Evolutionary conservation across 768 basidiomycete species (phyloP).

Genomic region (Xerocomellus amylosporus): DNA sequence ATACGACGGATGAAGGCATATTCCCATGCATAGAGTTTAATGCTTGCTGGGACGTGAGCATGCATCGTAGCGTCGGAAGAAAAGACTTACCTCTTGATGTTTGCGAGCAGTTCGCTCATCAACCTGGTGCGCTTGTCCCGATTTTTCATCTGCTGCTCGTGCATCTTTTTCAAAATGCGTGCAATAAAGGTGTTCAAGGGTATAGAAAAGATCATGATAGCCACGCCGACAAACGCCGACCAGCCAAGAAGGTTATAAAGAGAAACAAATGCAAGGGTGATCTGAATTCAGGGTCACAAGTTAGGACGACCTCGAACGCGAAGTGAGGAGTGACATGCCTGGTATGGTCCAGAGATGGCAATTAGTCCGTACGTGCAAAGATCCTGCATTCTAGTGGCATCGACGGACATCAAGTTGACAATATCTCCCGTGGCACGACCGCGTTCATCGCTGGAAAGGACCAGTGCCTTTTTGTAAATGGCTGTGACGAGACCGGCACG

Average conservation of each 20-base stretch:
- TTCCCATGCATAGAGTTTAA: conserved; percentile 95
- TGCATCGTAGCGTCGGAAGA: background rate
- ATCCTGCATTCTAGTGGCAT: conserved; percentile 75
- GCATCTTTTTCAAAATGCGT: conserved; percentile 65
- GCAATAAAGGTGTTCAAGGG: conserved; percentile 77
- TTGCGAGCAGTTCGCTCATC: conserved; percentile 92
- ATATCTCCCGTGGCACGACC: conserved; percentile 85
- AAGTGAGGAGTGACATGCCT: conserved; percentile 42
- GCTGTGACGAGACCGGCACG: conserved; percentile 82
- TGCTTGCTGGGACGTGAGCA: conserved; percentile 42
- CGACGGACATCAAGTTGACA: conserved; percentile 91
- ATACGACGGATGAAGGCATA: conserved; percentile 81
- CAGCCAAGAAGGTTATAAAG: conserved; percentile 89
- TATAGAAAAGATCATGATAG: conserved; percentile 80
- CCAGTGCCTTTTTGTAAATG: conserved; percentile 84
- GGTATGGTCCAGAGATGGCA: conserved; percentile 80
- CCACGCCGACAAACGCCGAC: conserved; percentile 88
- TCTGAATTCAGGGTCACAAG: conserved; percentile 39
- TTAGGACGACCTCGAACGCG: background rate
- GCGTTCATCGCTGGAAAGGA: conserved; percentile 83
- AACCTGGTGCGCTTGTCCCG: conserved; percentile 78
- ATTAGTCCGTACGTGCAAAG: conserved; percentile 83
- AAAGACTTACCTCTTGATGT: conserved; percentile 69
- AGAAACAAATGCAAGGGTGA: conserved; percentile 84
- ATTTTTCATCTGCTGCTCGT: conserved; percentile 91